Percentiles rank a stretch among this genome's conserved stretches.
Evolutionary conservation across 192 early-diverging fungal species (phyloP).

Genomic region (Coemansia reversa): DNA sequence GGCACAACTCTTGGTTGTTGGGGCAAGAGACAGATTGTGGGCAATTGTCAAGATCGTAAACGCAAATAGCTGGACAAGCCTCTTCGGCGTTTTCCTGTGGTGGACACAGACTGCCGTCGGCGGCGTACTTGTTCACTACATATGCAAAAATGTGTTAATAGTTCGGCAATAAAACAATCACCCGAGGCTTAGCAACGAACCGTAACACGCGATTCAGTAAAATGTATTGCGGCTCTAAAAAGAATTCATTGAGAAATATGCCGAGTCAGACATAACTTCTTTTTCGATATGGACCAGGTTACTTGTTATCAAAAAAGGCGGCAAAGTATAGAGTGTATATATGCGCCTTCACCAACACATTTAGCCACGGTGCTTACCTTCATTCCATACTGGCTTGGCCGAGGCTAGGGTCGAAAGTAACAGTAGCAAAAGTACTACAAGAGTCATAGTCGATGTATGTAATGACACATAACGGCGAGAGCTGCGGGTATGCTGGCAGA

Average conservation of each 20-base stretch:
- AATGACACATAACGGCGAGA: neutral
- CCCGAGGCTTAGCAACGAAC: neutral
- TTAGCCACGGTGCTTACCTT: neutral
- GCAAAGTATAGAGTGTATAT: neutral
- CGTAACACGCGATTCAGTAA: neutral
- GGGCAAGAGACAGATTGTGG: slow-evolving; percentile 24
- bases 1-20: slow-evolving; percentile 23
- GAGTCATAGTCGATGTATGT: neutral
- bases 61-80: slow-evolving; percentile 30
- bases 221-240: neutral
- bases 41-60: slow-evolving; percentile 31
- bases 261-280: neutral
- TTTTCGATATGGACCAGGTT: neutral
- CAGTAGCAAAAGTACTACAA: neutral
- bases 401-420: neutral
- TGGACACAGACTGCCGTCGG: slow-evolving; percentile 22
- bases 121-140: slow-evolving; percentile 42
- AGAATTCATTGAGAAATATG: neutral
- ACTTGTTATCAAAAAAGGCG: neutral
- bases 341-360: neutral
- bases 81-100: neutral
- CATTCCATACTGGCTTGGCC: neutral
- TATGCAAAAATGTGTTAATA: slow-evolving; percentile 1
- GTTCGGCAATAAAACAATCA: neutral
- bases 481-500: neutral